phyloP scores from a whole-genome alignment of 352 stramenopile species.

The Phytopythium litorale region DNA sequence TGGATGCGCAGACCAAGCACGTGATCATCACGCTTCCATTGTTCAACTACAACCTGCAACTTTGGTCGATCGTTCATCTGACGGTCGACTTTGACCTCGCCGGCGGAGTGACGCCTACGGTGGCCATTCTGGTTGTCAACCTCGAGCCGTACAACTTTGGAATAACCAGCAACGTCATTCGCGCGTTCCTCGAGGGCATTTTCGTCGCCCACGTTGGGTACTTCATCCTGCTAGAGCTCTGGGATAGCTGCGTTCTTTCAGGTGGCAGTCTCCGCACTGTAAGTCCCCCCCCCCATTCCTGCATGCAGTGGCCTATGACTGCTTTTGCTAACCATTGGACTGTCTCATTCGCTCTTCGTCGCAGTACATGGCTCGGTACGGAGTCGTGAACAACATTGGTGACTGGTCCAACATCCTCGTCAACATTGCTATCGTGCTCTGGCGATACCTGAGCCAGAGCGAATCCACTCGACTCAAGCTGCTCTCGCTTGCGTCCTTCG shows the following conservation, averaged over 20 bases:
- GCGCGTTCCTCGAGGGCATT: constrained; percentile 37
- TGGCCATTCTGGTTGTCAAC: constrained; percentile 48
- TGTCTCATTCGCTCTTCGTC: neutral
- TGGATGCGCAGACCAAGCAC: constrained; percentile 57
- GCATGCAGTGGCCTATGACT: too few relatives aligned
- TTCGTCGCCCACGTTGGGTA: constrained; percentile 53
- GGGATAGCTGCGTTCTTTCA: constrained; percentile 62
- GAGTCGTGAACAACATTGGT: constrained; percentile 57
- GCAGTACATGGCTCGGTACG: constrained; percentile 63
- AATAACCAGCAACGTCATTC: constrained; percentile 37
- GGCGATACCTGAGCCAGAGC: constrained; percentile 53
- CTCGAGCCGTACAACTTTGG: constrained; percentile 69
- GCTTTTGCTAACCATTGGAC: neutral
- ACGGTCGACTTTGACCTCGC: constrained; percentile 56
- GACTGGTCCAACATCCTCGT: constrained; percentile 65
- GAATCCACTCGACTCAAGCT: constrained; percentile 27
- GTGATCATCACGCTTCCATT: constrained; percentile 52
- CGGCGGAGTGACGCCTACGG: constrained; percentile 38
- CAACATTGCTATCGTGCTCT: constrained; percentile 51
- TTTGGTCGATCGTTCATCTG: constrained; percentile 59
- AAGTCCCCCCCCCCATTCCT: constrained; percentile 4
- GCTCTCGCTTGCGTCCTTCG: constrained; percentile 47
- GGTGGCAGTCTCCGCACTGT: constrained; percentile 41
- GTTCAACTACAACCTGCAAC: constrained; percentile 60
- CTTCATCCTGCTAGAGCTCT: constrained; percentile 57